These are phyloP conservation scores for Opeltia flavorubescens DNA, from an alignment of 495 filamentous ascomycete species.

Conservation along the genomic window DNA sequence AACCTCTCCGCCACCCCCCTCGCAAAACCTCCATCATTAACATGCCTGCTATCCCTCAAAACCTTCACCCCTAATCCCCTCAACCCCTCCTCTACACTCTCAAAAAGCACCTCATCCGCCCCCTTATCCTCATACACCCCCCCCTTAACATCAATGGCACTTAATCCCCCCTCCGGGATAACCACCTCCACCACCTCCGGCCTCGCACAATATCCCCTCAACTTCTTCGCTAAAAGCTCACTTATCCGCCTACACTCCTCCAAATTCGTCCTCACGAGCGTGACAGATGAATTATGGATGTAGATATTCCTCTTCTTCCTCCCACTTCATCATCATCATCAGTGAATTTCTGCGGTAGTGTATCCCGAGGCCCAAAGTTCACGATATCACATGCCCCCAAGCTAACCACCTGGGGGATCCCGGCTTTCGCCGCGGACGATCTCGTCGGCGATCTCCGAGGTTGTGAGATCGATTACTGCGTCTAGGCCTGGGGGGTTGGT, in stretches of 20 bases:
- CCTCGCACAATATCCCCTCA: conserved; percentile 24
- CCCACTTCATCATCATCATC: too few relatives aligned
- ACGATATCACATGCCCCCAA: conserved; percentile 56
- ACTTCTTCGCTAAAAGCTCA: conserved; percentile 34
- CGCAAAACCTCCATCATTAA: conserved; percentile 35
- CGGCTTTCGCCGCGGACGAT: conserved; percentile 33
- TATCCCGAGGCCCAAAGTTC: conserved; percentile 45
- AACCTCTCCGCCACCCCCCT: conserved; percentile 5
- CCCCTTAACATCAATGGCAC: conserved; percentile 25
- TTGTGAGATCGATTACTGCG: conserved; percentile 54
- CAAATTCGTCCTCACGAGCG: conserved; percentile 42
- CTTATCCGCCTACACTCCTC: conserved; percentile 41
- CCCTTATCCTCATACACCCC: conserved; percentile 28
- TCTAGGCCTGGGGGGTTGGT: conserved; percentile 36
- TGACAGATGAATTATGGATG: conserved; percentile 52
- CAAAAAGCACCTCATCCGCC: conserved; percentile 33
- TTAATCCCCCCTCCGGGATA: conserved; percentile 40
- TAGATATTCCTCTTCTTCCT: conserved; percentile 34
- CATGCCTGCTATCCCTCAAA: conserved; percentile 19
- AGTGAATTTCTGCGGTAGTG: conserved; percentile 34
- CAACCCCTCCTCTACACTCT: conserved; percentile 27
- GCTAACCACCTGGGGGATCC: conserved; percentile 47
- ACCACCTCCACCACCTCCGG: conserved; percentile 34
- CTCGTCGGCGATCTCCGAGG: too few relatives aligned
- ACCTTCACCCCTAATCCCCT: conserved; percentile 24